Percentiles rank a stretch among this genome's conserved stretches.
Conservation (phyloP, 2,329 filamentous ascomycete species). For the Laburnicola sp. region DNA sequence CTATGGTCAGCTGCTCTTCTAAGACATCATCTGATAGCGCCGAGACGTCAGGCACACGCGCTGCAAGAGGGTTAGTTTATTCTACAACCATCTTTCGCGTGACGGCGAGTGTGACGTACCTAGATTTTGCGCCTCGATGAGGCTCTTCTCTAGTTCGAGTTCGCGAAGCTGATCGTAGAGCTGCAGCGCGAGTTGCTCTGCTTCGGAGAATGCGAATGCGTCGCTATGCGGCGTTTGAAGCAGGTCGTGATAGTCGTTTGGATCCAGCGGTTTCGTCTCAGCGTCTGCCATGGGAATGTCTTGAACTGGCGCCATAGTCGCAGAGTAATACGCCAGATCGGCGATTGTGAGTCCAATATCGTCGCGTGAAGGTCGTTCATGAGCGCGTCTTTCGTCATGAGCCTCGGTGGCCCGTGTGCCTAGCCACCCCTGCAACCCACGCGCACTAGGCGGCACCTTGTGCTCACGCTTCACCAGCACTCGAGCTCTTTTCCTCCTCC, state of each 20-base stretch:
- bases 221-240: conserved; percentile 51
- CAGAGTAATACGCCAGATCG: not conserved
- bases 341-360: conserved; percentile 7
- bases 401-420: conserved; percentile 28
- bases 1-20: conserved; percentile 54
- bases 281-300: conserved; percentile 30
- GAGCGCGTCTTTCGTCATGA: conserved; percentile 20
- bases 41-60: conserved; percentile 31
- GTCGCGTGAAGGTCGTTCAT: conserved; percentile 9
- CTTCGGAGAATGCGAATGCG: conserved; percentile 63
- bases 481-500: conserved; percentile 16
- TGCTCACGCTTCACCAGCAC: conserved; percentile 24
- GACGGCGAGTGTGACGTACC: conserved; percentile 18
- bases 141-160: conserved; percentile 70
- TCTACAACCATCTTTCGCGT: not conserved
- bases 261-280: conserved; percentile 10
- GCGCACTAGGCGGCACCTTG: conserved; percentile 25
- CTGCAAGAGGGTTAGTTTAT: conserved; percentile 26
- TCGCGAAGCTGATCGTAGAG: conserved; percentile 73
- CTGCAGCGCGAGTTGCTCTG: conserved; percentile 67
- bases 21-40: conserved; percentile 56
- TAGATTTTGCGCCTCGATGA: conserved; percentile 56
- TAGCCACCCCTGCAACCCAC: conserved; percentile 28
- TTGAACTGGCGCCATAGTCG: conserved; percentile 24
- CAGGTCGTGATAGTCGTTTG: conserved; percentile 39